Evolutionary conservation across 1,284 basidiomycete species (phyloP).

Genomic region (Sanghuangporus weigelae): DNA sequence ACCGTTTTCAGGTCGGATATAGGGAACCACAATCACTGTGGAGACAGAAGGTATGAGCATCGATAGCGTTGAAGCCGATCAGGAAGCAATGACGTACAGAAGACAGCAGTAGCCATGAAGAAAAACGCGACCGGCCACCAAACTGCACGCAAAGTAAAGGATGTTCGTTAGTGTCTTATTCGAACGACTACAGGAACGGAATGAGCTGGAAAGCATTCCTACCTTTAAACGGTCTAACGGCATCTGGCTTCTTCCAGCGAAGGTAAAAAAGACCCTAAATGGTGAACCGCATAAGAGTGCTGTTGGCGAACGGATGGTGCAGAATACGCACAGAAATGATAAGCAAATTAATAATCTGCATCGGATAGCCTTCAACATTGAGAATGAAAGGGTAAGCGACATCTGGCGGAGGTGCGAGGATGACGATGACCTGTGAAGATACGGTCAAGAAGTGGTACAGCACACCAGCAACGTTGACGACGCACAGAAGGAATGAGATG

Average conservation of each 20-base stretch:
- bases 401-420: conserved; percentile 40
- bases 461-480: neutral
- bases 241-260: conserved; percentile 43
- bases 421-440: conserved; percentile 39
- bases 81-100: conserved; percentile 34
- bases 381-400: conserved; percentile 51
- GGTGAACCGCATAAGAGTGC: neutral
- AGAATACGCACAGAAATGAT: conserved; percentile 39
- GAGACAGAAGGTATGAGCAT: neutral
- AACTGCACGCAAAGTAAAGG: conserved; percentile 29
- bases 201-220: neutral
- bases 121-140: conserved; percentile 55
- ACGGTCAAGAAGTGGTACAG: neutral
- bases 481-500: conserved; percentile 34
- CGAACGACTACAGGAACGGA: neutral
- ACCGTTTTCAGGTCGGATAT: conserved; percentile 46
- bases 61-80: neutral
- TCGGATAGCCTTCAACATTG: conserved; percentile 53
- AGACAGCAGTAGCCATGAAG: conserved; percentile 46
- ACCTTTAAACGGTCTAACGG: conserved; percentile 53
- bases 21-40: conserved; percentile 50
- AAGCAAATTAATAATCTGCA: conserved; percentile 51
- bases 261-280: conserved; percentile 52
- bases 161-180: neutral
- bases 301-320: neutral